Base-by-base conservation (phyloP, 2,329 filamentous ascomycete genomes). In the Claviceps arundinis region DNA sequence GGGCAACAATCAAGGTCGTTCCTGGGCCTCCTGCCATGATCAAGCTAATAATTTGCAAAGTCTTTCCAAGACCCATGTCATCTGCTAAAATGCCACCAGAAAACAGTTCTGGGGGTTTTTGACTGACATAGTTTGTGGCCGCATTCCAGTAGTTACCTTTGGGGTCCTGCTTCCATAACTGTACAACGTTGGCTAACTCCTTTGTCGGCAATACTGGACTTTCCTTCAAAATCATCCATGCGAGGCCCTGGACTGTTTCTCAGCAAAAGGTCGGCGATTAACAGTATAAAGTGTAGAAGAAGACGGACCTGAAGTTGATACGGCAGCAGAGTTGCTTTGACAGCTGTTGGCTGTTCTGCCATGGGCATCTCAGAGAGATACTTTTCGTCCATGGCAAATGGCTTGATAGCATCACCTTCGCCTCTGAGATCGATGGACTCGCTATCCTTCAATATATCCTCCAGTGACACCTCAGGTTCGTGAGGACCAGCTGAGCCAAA, bases 21-120 rank as follows among this genome's bases (percentile, higher is more conserved):
- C 80, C 81, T 2, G 71, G 64, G 0, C 70, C 69, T 5, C 73
- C 74, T 4, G 72, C 72, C 49, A 90, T 69, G 52, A 95, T 84
- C 38, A 94, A 69, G 50, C 87, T 86, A 58, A 95, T 91, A 47
- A 89, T 77, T 63, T 95, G 86, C 8, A 95, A 74, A 0, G 89
- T 95, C 70, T 95, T 95, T 24, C 89, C 89, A 5, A 95, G 69
- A 3, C 89, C 89, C 90, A 95, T 95, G 60, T 95, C 89, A 64
- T 95, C 89, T 13, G 66, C 88, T 8, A 95, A 74, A 48, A 95
- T 89, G 37, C 89, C 89, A 17, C 89, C 89, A 48, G 81, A 87
- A 6, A 87, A 80, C 22, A 95, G 73, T 1, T 70, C 65, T 0
- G 88, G 88, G 1, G 75, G 66, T 2, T 64, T 65, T 0, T 64